These are phyloP conservation scores for grape (Vitis vinifera) DNA, from an alignment of 164 flowering plant genomes.

Conservation along the genomic window ASM3070453v1 NC_081814.1:968001-968500, in stretches of 20 bases:
- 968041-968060: conserved; percentile 34
- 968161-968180: conserved; percentile 21
- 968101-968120: conserved; percentile 28
- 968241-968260: conserved; percentile 41
- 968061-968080: conserved; percentile 24
- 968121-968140: conserved; percentile 16
- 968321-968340: neutral
- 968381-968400: conserved; percentile 42
- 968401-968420: conserved; percentile 82
- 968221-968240: conserved; percentile 21
- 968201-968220: conserved; percentile 23
- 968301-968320: neutral
- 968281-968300: neutral
- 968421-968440: conserved; percentile 94
- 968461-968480: conserved; percentile 73
- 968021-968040: conserved; percentile 60
- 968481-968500: conserved; percentile 90
- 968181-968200: conserved; percentile 24
- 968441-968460: conserved; percentile 81
- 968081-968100: conserved; percentile 22
- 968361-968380: conserved; percentile 27
- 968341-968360: neutral
- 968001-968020: conserved; percentile 30
- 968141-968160: conserved; percentile 14
- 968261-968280: conserved; percentile 41